Base-by-base conservation (phyloP, 768 basidiomycete genomes). In the Pholiota molesta region DNA sequence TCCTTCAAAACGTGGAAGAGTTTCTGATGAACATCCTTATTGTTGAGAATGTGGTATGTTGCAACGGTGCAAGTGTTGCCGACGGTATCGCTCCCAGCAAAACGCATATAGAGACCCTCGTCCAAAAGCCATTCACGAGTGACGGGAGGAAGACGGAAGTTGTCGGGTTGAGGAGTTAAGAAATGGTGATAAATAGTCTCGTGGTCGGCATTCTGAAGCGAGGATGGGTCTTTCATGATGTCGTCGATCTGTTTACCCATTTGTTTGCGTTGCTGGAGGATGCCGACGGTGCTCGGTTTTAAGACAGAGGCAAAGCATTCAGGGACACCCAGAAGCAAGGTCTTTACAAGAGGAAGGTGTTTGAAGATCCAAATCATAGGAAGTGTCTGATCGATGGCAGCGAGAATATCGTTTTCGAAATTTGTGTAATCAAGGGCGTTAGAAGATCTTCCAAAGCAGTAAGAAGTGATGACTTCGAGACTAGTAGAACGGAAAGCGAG, bases 51-150 rank as follows among this genome's bases (percentile, higher is more conserved):
- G 55, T 81, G 67, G 57, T 77, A 77, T 0, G 73, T 58, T 8
- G 74, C 79, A 28, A 78, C 70, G 0, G 71, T 75, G 60, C 77
- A 75, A 0, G 75, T 69, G 60, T 80, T 78, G 16, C 76, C 80
- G 14, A 77, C 75, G 4, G 80, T 81, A 62, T 81, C 82, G 26
- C 76, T 76, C 7, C 82, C 82, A 6, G 82, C 82, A 45, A 77
- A 77, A 4, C 74, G 63, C 62, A 79, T 63, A 52, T 72, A 73
- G 40, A 75, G 65, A 6, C 73, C 77, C 61, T 79, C 76, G 49
- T 78, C 74, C 26, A 76, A 62, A 21, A 79, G 74, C 71, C 74
- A 75, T 7, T 72, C 66, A 13, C 72, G 71, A 14, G 73, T 70
- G 23, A 75, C 55, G 14, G 75, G 73, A 39, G 73, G 73, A 11